Conservation (phyloP, 139 green algal genomes). For the Chlorella sp. region DNA sequence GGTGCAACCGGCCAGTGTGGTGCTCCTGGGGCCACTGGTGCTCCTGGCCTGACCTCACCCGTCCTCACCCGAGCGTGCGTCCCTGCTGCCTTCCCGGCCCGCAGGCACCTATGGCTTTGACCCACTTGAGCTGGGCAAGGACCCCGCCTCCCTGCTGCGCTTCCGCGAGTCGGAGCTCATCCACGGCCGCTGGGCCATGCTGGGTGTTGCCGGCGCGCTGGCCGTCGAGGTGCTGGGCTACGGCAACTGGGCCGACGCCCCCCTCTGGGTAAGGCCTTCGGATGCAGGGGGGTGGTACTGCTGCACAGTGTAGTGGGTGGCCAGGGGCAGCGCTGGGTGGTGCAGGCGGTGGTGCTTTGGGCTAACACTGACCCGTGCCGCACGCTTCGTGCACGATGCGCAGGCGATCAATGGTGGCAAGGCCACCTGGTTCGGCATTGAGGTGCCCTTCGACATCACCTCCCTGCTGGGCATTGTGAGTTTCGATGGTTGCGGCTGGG, state of each 20-base stretch:
- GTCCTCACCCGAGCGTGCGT: neutral
- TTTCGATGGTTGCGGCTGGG: too few relatives aligned
- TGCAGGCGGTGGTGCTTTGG: too few relatives aligned
- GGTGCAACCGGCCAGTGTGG: neutral
- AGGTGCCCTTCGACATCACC: slow-evolving; percentile 74
- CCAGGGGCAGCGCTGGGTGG: too few relatives aligned
- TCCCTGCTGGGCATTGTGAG: slow-evolving; percentile 66
- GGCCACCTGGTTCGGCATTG: slow-evolving; percentile 70
- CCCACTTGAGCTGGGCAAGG: slow-evolving; percentile 60
- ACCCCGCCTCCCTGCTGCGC: slow-evolving; percentile 26
- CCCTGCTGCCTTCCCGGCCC: neutral
- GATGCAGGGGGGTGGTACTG: too few relatives aligned
- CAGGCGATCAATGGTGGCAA: slow-evolving; percentile 64
- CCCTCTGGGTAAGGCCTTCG: slow-evolving; percentile 64
- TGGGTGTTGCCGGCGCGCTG: slow-evolving; percentile 56
- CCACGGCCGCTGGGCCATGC: slow-evolving; percentile 69
- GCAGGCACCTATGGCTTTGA: slow-evolving; percentile 78
- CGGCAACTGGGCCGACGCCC: slow-evolving; percentile 72
- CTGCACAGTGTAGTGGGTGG: too few relatives aligned
- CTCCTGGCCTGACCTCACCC: neutral
- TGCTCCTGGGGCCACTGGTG: neutral
- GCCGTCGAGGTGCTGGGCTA: slow-evolving; percentile 63
- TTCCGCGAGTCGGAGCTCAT: slow-evolving; percentile 54
- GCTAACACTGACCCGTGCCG: too few relatives aligned
- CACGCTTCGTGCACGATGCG: too few relatives aligned